A percentile compares a stretch with the other conserved stretches of the same genome.
Evolutionary conservation across 345 rosid species (phyloP).

Genomic region (thale cress (Arabidopsis thaliana)): DNA sequence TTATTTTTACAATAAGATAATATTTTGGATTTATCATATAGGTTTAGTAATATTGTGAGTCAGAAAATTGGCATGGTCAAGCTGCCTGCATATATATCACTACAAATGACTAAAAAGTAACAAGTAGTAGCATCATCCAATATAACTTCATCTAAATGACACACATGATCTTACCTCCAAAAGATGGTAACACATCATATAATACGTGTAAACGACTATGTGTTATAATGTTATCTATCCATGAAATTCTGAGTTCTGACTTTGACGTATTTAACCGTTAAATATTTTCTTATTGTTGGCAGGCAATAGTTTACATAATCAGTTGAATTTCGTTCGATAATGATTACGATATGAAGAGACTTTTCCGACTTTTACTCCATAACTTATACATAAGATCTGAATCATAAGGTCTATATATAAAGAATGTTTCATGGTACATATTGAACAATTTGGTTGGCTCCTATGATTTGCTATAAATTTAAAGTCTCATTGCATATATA

Average conservation of each 20-base stretch:
- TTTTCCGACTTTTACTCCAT: background rate
- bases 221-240: background rate
- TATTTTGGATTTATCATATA: background rate
- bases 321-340: background rate
- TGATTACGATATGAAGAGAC: background rate
- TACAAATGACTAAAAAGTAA: background rate
- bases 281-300: background rate
- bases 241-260: background rate
- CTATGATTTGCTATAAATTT: background rate
- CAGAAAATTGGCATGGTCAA: conserved; percentile 13
- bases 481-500: too few species aligned
- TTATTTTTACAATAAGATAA: background rate
- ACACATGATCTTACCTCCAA: conserved; percentile 25
- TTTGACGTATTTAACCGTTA: background rate
- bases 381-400: background rate
- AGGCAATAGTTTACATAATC: background rate
- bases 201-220: conserved; percentile 28
- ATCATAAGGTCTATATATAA: background rate
- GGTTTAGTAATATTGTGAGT: background rate
- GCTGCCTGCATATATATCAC: background rate
- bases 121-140: conserved; percentile 12
- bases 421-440: background rate
- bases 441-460: background rate
- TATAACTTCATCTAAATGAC: conserved; percentile 8
- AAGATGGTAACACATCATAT: background rate